Evolutionary conservation across 495 filamentous ascomycete genomes (phyloP).

Genomic region (Penicillium odoratum): DNA sequence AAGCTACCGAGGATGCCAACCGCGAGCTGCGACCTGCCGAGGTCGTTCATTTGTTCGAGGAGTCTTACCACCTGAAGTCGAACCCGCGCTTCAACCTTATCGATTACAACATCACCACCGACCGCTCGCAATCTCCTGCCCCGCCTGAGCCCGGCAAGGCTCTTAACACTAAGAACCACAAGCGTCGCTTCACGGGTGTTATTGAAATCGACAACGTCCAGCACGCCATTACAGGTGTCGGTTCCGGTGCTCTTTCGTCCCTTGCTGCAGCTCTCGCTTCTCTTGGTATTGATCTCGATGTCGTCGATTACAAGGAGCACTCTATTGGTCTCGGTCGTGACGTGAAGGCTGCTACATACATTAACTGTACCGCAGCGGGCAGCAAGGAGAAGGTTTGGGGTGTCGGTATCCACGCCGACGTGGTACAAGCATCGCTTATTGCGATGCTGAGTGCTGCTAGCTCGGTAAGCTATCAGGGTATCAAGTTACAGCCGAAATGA

Average conservation of each 20-base stretch:
- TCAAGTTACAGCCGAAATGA: neutral
- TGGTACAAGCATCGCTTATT: constrained; percentile 88
- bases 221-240: constrained; percentile 73
- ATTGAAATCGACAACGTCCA: constrained; percentile 80
- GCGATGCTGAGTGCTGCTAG: constrained; percentile 85
- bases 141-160: constrained; percentile 68
- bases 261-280: constrained; percentile 77
- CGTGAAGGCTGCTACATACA: constrained; percentile 90
- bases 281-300: constrained; percentile 88
- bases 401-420: constrained; percentile 92
- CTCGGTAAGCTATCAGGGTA: constrained; percentile 64
- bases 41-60: constrained; percentile 82
- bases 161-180: constrained; percentile 72
- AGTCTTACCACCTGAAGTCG: constrained; percentile 76
- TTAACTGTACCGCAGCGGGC: constrained; percentile 79
- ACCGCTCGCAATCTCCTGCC: constrained; percentile 75
- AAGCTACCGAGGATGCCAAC: constrained; percentile 66
- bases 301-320: constrained; percentile 95
- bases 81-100: constrained; percentile 84
- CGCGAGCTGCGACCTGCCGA: constrained; percentile 82
- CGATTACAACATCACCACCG: constrained; percentile 88
- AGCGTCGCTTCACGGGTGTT: constrained; percentile 83
- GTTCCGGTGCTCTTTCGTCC: constrained; percentile 88
- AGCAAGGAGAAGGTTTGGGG: constrained; percentile 79
- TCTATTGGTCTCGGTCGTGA: constrained; percentile 74